Evolutionary conservation across 2,329 filamentous ascomycete species (phyloP).

Genomic region (Gnomoniopsis smithogilvyi): DNA sequence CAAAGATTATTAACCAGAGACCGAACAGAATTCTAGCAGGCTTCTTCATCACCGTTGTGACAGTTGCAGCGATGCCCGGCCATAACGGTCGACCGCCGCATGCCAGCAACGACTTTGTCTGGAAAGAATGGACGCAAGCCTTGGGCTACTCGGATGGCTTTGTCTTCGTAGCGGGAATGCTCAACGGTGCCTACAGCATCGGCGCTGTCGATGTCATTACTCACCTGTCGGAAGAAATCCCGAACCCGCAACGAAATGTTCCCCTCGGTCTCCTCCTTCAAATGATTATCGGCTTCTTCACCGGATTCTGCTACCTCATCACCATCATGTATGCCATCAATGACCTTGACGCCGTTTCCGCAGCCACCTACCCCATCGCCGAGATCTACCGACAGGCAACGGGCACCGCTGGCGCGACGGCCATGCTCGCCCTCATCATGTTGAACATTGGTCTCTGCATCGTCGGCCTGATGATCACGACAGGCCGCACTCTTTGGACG

Average conservation of each 20-base stretch:
- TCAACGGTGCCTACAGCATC: slow-evolving; percentile 67
- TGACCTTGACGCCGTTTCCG: slow-evolving; percentile 46
- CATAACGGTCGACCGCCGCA: slow-evolving; percentile 27
- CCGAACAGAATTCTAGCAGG: slow-evolving; percentile 41
- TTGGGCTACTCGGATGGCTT: slow-evolving; percentile 40
- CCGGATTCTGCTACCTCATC: slow-evolving; percentile 50
- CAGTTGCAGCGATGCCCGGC: slow-evolving; percentile 50
- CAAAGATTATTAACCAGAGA: not conserved
- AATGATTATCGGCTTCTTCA: slow-evolving; percentile 47
- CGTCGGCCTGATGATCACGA: slow-evolving; percentile 35
- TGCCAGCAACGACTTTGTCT: slow-evolving; percentile 35
- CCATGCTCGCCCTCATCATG: slow-evolving; percentile 41
- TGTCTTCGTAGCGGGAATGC: slow-evolving; percentile 39
- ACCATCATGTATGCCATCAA: slow-evolving; percentile 58
- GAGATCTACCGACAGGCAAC: slow-evolving; percentile 64
- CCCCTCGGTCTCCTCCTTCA: slow-evolving; percentile 52
- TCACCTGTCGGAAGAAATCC: slow-evolving; percentile 65
- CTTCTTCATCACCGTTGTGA: slow-evolving; percentile 52
- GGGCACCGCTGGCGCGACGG: slow-evolving; percentile 47
- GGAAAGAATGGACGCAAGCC: slow-evolving; percentile 35
- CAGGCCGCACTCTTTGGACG: slow-evolving; percentile 37
- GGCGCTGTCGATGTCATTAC: slow-evolving; percentile 64
- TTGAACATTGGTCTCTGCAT: slow-evolving; percentile 34
- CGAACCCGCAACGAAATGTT: slow-evolving; percentile 45
- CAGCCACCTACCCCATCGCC: slow-evolving; percentile 58